phyloP scores from a whole-genome alignment of 2,329 filamentous ascomycete species.

The Cercospora citrullina region DNA sequence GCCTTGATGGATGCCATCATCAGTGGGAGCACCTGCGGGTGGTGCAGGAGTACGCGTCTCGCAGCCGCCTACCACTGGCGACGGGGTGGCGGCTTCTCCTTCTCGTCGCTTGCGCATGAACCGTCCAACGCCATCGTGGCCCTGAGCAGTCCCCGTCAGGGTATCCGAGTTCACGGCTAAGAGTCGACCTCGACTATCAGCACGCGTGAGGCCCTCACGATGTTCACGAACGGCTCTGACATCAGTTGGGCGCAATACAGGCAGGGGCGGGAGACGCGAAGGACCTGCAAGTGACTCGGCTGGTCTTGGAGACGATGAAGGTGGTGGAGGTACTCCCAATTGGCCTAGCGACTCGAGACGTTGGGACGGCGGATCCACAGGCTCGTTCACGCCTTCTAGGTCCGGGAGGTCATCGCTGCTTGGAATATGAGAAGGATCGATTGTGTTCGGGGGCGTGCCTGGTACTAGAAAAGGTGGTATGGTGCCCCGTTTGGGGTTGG shows the following conservation, averaged over 20 bases:
- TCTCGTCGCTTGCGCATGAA: not conserved
- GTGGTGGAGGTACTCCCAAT: not conserved
- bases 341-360: not conserved
- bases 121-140: not conserved
- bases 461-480: not conserved
- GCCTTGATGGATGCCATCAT: not conserved
- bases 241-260: not conserved
- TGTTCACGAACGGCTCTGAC: not conserved
- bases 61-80: not conserved
- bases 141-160: not conserved
- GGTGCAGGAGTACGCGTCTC: not conserved
- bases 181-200: not conserved
- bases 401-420: not conserved
- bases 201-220: not conserved
- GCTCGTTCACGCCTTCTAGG: not conserved
- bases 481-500: not conserved
- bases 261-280: not conserved
- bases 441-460: not conserved
- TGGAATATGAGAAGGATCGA: not conserved
- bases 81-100: not conserved
- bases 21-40: not conserved
- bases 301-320: not conserved
- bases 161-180: not conserved
- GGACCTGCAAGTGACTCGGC: not conserved
- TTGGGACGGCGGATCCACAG: not conserved